Evolutionary conservation across 1,139 yeast species (phyloP), one percentile per base, ranked within the genome.

Genomic region (Taphrina populina): DNA sequence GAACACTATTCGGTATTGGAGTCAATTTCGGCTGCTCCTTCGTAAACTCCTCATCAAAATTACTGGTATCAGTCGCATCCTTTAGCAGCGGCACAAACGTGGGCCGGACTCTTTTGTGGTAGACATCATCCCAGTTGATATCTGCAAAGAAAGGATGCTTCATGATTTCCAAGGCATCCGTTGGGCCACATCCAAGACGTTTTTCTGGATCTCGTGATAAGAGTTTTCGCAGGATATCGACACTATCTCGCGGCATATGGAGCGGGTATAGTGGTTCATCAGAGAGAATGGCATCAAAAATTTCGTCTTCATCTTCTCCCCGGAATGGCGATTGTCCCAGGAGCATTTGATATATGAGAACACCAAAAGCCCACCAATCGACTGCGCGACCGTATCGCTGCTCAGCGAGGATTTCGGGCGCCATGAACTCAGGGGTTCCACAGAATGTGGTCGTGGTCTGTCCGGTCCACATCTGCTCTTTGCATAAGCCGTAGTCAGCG

Each of bases 341-440:
- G 59, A 92, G 76, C 99, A 92, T 92, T 71, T 92, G 98, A 71
- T 90, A 92, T 61, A 94, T 75, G 62, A 92, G 76, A 32, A 94
- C 97, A 55, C 99, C 99, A 75, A 90, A 88, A 0, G 98, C 97
- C 98, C 98, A 92, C 98, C 98, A 94, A 71, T 92, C 99, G 55
- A 92, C 98, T 45, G 94, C 85, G 64, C 95, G 81, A 52, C 88
- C 94, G 67, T 92, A 92, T 60, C 83, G 84, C 69, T 88, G 95
- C 57, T 94, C 97, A 58, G 87, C 82, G 66, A 94, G 77, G 64
- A 92, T 90, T 71, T 92, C 99, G 0, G 99, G 99, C 1, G 98
- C 99, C 96, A 92, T 92, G 65, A 92, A 88, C 69, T 92, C 98
- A 0, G 99, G 98, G 0, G 99, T 92, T 65, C 99, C 99, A 74